phyloP scores from a whole-genome alignment of 2,329 filamentous ascomycete genomes.

The Pseudogymnoascus sp. region DNA sequence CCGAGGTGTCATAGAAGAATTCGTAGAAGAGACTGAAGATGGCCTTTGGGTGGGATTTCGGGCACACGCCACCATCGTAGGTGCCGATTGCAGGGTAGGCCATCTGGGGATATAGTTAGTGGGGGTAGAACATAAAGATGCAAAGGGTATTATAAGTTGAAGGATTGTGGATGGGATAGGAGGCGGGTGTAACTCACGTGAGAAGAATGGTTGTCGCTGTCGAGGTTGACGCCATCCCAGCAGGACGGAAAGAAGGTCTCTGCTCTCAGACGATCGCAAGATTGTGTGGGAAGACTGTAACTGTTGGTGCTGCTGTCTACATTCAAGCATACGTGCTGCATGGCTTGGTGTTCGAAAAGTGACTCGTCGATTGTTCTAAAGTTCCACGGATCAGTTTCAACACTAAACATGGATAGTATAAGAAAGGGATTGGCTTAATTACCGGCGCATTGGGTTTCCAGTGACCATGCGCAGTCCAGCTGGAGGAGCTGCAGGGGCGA shows the following conservation, averaged over 20 bases:
- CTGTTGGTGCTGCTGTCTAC: not conserved
- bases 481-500: constrained; percentile 12
- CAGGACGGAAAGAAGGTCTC: constrained; percentile 18
- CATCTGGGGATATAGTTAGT: not conserved
- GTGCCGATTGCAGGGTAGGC: constrained; percentile 10
- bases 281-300: not conserved
- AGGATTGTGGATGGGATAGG: not conserved
- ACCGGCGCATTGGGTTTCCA: constrained; percentile 16
- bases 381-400: not conserved
- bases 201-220: constrained; percentile 15
- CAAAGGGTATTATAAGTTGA: not conserved
- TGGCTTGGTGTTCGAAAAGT: not conserved
- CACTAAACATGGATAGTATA: not conserved
- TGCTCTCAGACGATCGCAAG: not conserved
- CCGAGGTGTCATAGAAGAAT: constrained; percentile 14
- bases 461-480: constrained; percentile 20
- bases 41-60: constrained; percentile 15
- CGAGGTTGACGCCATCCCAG: constrained; percentile 19
- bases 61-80: constrained; percentile 16
- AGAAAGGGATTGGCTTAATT: not conserved
- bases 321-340: constrained; percentile 3
- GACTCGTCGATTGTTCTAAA: not conserved
- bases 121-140: not conserved
- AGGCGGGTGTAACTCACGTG: constrained; percentile 13
- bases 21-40: constrained; percentile 15